Evolutionary conservation across 2,329 filamentous ascomycete genomes (phyloP).

Genomic region (Sarocladium oryzae): DNA sequence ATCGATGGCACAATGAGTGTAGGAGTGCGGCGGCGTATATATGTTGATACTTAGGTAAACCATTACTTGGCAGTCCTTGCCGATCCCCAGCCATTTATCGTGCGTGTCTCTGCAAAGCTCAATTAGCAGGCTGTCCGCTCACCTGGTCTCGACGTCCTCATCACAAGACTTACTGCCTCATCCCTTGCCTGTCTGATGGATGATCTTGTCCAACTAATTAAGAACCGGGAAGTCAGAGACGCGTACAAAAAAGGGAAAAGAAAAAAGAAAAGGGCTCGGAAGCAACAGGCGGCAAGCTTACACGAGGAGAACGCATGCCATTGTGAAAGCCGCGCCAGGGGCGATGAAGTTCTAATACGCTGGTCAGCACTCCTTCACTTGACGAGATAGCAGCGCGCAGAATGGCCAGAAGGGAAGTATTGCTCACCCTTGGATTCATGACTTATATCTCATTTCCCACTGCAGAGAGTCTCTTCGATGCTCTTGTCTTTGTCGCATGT

Average conservation of each 20-base stretch:
- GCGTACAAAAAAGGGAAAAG: too few relatives aligned
- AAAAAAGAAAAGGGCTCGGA: too few relatives aligned
- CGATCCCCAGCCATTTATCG: too few relatives aligned
- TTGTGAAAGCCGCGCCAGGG: constrained; percentile 46
- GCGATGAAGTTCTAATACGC: constrained; percentile 37
- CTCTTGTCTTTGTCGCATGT: not conserved
- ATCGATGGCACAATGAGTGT: too few relatives aligned
- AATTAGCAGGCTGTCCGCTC: too few relatives aligned
- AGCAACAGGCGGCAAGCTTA: constrained; percentile 18
- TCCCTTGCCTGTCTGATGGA: constrained; percentile 32
- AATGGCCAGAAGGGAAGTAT: too few relatives aligned
- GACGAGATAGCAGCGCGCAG: not conserved
- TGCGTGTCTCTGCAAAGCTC: too few relatives aligned
- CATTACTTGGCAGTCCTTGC: too few relatives aligned
- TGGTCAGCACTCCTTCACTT: not conserved
- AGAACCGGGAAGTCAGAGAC: not conserved
- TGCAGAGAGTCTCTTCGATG: not conserved
- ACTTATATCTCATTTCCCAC: not conserved
- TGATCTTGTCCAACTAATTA: constrained; percentile 32
- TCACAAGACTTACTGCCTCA: constrained; percentile 22
- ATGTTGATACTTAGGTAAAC: too few relatives aligned
- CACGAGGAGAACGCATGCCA: constrained; percentile 45
- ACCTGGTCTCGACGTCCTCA: too few relatives aligned
- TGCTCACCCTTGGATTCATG: constrained; percentile 7
- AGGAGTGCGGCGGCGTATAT: too few relatives aligned